Conservation (phyloP, 164 flowering plant genomes). For the Cinnamomum micranthum region DNA sequence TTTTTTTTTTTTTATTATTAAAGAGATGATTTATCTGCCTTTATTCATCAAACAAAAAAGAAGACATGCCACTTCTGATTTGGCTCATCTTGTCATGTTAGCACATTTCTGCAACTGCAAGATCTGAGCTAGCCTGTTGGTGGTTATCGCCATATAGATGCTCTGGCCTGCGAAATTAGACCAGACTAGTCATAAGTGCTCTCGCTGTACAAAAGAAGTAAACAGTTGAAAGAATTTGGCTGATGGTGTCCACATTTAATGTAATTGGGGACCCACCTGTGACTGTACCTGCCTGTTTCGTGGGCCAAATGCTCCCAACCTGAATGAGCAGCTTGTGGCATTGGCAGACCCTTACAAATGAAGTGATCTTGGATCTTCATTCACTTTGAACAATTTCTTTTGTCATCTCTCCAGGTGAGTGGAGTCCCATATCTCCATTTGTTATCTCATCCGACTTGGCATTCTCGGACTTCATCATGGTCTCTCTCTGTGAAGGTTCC, state of each 20-base stretch:
- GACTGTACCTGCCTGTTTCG: background rate
- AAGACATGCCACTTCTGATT: no score
- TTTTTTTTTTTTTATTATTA: no score
- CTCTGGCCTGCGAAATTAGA: background rate
- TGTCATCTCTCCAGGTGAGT: constrained; percentile 33
- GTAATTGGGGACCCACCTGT: background rate
- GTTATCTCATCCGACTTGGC: constrained; percentile 86
- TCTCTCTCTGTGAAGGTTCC: constrained; percentile 73
- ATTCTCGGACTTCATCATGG: constrained; percentile 93
- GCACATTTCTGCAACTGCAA: background rate
- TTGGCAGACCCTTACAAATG: background rate
- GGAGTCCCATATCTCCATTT: constrained; percentile 69
- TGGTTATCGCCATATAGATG: background rate
- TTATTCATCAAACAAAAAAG: background rate
- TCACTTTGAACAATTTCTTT: background rate
- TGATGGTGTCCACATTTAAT: background rate
- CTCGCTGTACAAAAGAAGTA: background rate
- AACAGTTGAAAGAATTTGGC: background rate
- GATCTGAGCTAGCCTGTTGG: background rate
- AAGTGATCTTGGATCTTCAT: background rate
- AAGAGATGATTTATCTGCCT: background rate
- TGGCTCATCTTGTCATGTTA: background rate
- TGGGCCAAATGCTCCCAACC: background rate
- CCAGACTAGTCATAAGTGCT: background rate
- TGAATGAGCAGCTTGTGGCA: background rate